phyloP scores from a whole-genome alignment of 2,329 filamentous ascomycete genomes.

The Didymella glomerata region DNA sequence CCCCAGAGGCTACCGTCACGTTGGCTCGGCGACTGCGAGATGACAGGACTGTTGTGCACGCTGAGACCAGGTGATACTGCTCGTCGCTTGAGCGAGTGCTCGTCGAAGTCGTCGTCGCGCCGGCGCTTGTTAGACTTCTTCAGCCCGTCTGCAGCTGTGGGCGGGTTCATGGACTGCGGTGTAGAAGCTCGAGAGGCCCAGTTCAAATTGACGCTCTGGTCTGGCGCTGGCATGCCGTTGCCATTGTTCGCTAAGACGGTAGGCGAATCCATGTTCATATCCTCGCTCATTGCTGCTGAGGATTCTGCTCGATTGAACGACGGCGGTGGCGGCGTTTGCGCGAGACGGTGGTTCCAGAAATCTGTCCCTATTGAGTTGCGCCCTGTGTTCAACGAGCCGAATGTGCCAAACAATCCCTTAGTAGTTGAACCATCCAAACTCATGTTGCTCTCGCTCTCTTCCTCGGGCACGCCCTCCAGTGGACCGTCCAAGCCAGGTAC shows the following conservation, averaged over 20 bases:
- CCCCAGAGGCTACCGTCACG: constrained; percentile 76
- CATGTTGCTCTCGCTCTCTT: constrained; percentile 66
- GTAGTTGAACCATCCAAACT: constrained; percentile 53
- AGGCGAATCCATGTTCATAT: constrained; percentile 77
- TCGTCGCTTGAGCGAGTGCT: constrained; percentile 85
- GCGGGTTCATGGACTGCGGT: constrained; percentile 48
- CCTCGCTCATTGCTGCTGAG: constrained; percentile 66
- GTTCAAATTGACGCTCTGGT: constrained; percentile 32
- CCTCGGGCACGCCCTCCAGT: constrained; percentile 74
- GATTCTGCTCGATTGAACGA: constrained; percentile 65
- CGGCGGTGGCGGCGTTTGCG: constrained; percentile 63
- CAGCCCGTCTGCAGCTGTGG: constrained; percentile 52
- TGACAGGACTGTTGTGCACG: constrained; percentile 85
- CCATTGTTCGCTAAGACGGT: constrained; percentile 39
- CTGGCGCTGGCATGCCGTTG: constrained; percentile 25
- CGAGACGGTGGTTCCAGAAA: constrained; percentile 78
- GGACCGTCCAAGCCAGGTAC: constrained; percentile 64
- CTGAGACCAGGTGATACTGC: constrained; percentile 93
- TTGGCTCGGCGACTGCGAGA: constrained; percentile 81
- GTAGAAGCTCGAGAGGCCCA: constrained; percentile 49
- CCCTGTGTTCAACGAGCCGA: constrained; percentile 80
- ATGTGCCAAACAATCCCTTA: constrained; percentile 67
- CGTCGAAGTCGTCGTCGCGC: constrained; percentile 89
- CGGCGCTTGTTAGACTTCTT: constrained; percentile 71
- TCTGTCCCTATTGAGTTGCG: constrained; percentile 75